These are phyloP conservation scores for Sherardia arvensis DNA, from an alignment of 257 asterid species.

Conservation along the genomic window DNA sequence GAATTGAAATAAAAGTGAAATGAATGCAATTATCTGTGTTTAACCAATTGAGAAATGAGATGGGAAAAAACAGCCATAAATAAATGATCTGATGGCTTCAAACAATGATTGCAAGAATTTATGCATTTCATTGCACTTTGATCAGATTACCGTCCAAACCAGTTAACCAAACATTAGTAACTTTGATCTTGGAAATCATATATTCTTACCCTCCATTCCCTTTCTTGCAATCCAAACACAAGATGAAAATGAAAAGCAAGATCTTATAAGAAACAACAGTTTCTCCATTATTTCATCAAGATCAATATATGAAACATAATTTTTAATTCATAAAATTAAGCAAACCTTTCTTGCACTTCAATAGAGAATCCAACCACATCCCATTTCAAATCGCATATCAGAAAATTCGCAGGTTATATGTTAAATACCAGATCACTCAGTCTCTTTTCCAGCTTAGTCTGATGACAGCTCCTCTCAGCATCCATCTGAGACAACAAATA, in stretches of 20 bases:
- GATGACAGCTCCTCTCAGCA: conserved; percentile 11
- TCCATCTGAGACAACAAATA: background rate
- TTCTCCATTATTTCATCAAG: background rate
- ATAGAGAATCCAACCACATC: background rate
- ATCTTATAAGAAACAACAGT: background rate
- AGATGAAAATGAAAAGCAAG: background rate
- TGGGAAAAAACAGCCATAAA: background rate
- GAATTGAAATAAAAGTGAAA: background rate
- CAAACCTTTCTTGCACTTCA: no score
- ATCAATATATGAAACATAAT: background rate
- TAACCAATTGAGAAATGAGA: background rate
- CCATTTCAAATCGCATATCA: background rate
- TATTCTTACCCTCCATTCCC: background rate
- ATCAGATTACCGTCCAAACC: background rate
- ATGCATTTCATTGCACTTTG: background rate
- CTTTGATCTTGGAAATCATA: background rate
- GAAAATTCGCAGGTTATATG: background rate
- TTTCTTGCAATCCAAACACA: no score
- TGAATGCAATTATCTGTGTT: background rate
- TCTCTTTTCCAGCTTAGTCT: conserved; percentile 10
- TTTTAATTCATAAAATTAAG: background rate
- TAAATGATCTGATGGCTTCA: background rate
- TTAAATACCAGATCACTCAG: background rate
- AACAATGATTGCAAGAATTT: background rate
- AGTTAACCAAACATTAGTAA: background rate